A percentile compares a stretch with the other conserved stretches of the same genome.
Evolutionary conservation across 306 rosid species (phyloP).

Genomic region (Delonix regia): DNA sequence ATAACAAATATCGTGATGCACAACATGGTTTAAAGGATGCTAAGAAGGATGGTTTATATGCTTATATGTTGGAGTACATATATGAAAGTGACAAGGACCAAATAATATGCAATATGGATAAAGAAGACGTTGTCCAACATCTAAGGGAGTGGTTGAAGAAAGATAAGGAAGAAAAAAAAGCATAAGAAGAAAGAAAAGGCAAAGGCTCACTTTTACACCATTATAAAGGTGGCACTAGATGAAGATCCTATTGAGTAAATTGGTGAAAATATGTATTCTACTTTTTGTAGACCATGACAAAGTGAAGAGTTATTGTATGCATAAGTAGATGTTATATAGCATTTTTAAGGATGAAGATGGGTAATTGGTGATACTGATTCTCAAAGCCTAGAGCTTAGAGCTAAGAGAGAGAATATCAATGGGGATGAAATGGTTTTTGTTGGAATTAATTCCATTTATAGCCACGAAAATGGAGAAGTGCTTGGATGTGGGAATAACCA

Average conservation of each 20-base stretch:
- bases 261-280: slow-evolving; percentile 87
- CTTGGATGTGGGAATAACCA: too few species aligned
- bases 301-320: slow-evolving; percentile 85
- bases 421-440: too few species aligned
- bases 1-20: too few species aligned
- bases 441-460: too few species aligned
- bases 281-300: slow-evolving; percentile 94
- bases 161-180: slow-evolving; percentile 90
- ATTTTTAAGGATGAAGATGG: slow-evolving; percentile 92
- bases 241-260: slow-evolving; percentile 76
- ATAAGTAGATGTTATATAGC: slow-evolving; percentile 69
- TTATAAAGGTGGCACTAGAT: slow-evolving; percentile 89
- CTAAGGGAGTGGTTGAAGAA: slow-evolving; percentile 91
- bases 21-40: too few species aligned
- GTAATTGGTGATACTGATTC: too few species aligned
- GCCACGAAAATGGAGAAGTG: too few species aligned
- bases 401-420: too few species aligned
- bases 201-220: slow-evolving; percentile 84
- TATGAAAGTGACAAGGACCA: slow-evolving; percentile 97
- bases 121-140: slow-evolving; percentile 97
- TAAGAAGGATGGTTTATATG: too few species aligned
- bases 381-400: too few species aligned
- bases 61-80: slow-evolving; percentile 96
- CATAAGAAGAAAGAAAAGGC: slow-evolving; percentile 87
- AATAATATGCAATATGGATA: slow-evolving; percentile 94